phyloP scores from a whole-genome alignment of 345 rosid genomes.

The Boechera retrofracta region DNA sequence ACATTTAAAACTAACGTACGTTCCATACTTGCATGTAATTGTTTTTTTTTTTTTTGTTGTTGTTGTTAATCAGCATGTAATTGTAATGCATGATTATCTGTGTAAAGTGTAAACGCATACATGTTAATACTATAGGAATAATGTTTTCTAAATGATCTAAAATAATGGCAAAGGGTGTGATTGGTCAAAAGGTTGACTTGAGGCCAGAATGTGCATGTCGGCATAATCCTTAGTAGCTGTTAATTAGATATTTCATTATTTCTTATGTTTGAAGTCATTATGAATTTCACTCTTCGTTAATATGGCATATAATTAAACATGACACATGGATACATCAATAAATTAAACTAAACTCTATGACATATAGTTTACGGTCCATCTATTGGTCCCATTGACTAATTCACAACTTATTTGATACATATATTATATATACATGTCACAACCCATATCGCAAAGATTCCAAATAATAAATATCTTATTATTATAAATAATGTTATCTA shows the following conservation, averaged over 20 bases:
- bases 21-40: slow-evolving; percentile 6
- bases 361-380: slow-evolving; percentile 15
- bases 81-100: background rate
- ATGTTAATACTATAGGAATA: background rate
- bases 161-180: background rate
- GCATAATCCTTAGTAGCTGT: slow-evolving; percentile 10
- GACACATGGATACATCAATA: slow-evolving; percentile 16
- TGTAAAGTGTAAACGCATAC: background rate
- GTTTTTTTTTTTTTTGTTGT: no score
- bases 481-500: slow-evolving; percentile 23
- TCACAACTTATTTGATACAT: slow-evolving; percentile 14
- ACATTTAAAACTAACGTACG: background rate
- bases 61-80: background rate
- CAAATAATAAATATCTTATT: slow-evolving; percentile 9
- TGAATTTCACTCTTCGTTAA: slow-evolving; percentile 15
- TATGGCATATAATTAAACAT: slow-evolving; percentile 15
- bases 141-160: background rate
- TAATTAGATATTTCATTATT: background rate
- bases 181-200: slow-evolving; percentile 27
- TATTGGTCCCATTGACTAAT: slow-evolving; percentile 25
- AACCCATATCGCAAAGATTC: slow-evolving; percentile 34
- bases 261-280: background rate
- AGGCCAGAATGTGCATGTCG: background rate
- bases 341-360: background rate
- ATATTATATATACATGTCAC: background rate